Evolutionary conservation across 495 filamentous ascomycete species (phyloP).

Genomic region (Aspergillus cristatus): DNA sequence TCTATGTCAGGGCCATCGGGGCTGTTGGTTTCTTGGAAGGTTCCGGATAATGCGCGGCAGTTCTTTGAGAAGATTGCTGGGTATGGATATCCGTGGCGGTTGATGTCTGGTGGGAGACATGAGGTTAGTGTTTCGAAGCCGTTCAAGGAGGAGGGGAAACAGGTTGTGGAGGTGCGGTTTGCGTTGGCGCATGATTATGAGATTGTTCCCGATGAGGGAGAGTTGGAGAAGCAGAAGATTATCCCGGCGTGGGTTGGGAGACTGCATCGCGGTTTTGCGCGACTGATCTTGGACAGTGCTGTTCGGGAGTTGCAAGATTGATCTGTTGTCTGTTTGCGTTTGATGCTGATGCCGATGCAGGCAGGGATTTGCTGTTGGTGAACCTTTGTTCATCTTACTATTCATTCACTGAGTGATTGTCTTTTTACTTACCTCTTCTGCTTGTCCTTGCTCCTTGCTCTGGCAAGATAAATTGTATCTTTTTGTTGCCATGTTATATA

Average conservation of each 20-base stretch:
- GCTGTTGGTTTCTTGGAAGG: slow-evolving; percentile 16
- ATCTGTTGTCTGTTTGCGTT: no score
- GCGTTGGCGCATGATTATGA: slow-evolving; percentile 25
- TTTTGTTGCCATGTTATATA: no score
- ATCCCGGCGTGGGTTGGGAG: slow-evolving; percentile 17
- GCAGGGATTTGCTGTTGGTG: no score
- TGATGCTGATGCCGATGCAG: no score
- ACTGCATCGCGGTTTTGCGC: slow-evolving; percentile 24
- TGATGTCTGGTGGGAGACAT: slow-evolving; percentile 25
- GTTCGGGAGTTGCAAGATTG: slow-evolving; percentile 10
- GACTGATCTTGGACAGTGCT: slow-evolving; percentile 16
- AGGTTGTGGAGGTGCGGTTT: slow-evolving; percentile 24
- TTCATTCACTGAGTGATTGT: no score
- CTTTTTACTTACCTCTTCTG: no score
- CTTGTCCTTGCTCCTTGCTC: no score
- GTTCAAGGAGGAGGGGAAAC: slow-evolving; percentile 7
- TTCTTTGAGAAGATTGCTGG: slow-evolving; percentile 23
- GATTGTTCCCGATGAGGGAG: slow-evolving; percentile 13
- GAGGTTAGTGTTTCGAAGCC: slow-evolving; percentile 26
- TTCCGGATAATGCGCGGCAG: slow-evolving; percentile 12
- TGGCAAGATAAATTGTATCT: no score
- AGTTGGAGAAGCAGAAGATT: slow-evolving; percentile 16
- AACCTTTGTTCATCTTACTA: no score
- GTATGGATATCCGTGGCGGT: slow-evolving; percentile 28
- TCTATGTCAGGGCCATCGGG: slow-evolving; percentile 9